Evolutionary conservation across 495 filamentous ascomycete genomes (phyloP), one percentile per base, ranked within the genome.

Genomic region (Trichoderma erinaceum): DNA sequence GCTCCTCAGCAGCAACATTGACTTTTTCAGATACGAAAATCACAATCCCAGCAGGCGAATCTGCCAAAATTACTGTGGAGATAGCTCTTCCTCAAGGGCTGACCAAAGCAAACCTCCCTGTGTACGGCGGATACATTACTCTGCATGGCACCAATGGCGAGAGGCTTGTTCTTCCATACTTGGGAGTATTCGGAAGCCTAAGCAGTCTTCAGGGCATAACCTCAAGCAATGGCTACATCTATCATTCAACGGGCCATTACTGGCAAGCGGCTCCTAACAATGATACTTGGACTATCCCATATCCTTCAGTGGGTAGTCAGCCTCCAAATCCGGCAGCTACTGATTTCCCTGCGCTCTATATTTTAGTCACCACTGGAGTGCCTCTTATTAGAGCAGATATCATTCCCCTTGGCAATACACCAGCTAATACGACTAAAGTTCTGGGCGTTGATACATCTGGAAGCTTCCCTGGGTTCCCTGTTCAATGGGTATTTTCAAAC

Each of bases 91-190:
- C 83, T n/a, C 68, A 70, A 12, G 71, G 70, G 18, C 71, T 84
- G 0, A 70, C 80, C 25, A 69, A 75, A 64, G 71, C 72, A 38
- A 80, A 77, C 13, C 74, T 85, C 25, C 83, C 82, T 1, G 79
- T 85, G 13, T 85, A 84, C 69, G 83, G 81, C 0, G 83, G 83
- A 64, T 84, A 82, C 74, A 78, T 85, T 48, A 72, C 81, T 58
- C 66, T 85, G 67, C 82, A 79, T 69, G 79, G 81, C 68, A 76
- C 80, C 29, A 82, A 84, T 71, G 79, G 80, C 50, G 76, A 80
- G 13, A 75, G 74, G 25, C 73, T 83, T 38, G 80, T 81, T 12
- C 72, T 85, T 4, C 83, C 83, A 1, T 85, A 85, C 70, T 75
- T 82, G 66, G 83, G 83, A n/a, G 80, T 81, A 21, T 75, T 73